phyloP scores from a whole-genome alignment of 208 protist genomes.

The Blechomonas ayalai region DNA sequence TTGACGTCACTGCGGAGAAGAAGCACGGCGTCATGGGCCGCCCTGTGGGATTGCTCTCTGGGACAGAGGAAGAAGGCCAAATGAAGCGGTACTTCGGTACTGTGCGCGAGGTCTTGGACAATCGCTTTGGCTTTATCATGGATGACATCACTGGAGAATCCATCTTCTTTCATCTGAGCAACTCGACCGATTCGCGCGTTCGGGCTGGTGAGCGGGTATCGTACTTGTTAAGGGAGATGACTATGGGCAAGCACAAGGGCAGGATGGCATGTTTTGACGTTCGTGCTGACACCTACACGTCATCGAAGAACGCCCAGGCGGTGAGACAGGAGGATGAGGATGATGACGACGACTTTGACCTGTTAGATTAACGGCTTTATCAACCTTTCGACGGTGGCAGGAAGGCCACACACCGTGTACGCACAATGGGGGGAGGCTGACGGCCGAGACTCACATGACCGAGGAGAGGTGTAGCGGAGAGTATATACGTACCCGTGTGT shows the following conservation, averaged over 20 bases:
- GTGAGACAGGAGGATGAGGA: constrained; percentile 4
- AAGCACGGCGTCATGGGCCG: constrained; percentile 8
- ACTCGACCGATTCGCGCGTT: constrained; percentile 13
- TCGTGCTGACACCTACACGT: not conserved
- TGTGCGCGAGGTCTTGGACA: constrained; percentile 37
- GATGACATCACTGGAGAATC: constrained; percentile 60
- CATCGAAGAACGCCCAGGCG: not conserved
- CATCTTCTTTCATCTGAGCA: constrained; percentile 70
- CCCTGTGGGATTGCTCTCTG: not conserved
- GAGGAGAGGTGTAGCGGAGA: too few relatives aligned
- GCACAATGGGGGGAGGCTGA: too few relatives aligned
- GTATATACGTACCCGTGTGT: too few relatives aligned
- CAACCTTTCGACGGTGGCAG: too few relatives aligned
- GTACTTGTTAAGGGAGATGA: constrained; percentile 50
- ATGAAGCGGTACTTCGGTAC: constrained; percentile 10
- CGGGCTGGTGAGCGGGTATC: constrained; percentile 43
- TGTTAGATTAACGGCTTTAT: too few relatives aligned
- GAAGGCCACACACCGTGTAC: too few relatives aligned
- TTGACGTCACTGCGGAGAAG: constrained; percentile 31
- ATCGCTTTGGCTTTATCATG: constrained; percentile 56
- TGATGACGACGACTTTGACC: constrained; percentile 36
- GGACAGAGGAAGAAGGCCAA: not conserved
- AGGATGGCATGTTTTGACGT: constrained; percentile 64
- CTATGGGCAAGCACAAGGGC: constrained; percentile 49
- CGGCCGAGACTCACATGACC: too few relatives aligned